Percentiles rank a stretch among this genome's conserved stretches.
phyloP scores from a whole-genome alignment of 768 basidiomycete species.

The Trametes villosa region DNA sequence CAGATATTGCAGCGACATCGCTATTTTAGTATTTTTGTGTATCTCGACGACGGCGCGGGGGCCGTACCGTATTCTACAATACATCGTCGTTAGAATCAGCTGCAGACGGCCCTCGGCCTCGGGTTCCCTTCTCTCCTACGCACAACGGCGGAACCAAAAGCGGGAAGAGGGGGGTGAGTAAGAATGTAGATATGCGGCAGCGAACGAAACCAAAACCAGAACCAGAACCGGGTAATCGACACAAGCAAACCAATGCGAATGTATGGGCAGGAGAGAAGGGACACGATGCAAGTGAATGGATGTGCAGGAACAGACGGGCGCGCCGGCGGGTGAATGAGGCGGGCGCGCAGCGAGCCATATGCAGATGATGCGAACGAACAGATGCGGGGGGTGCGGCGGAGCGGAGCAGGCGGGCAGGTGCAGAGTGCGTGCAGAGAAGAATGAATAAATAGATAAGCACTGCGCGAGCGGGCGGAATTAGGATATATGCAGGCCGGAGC shows the following conservation, averaged over 20 bases:
- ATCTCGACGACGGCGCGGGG: too few species aligned
- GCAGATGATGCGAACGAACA: slow-evolving; percentile 1
- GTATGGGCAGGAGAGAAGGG: neutral
- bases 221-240: neutral
- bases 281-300: neutral
- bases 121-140: neutral
- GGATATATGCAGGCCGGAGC: slow-evolving; percentile 25
- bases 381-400: neutral
- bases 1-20: too few species aligned
- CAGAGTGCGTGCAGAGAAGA: neutral
- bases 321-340: neutral
- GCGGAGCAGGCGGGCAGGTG: neutral
- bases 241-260: slow-evolving; percentile 17
- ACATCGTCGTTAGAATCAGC: too few species aligned
- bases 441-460: slow-evolving; percentile 17
- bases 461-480: slow-evolving; percentile 19
- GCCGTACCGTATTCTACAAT: too few species aligned
- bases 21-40: too few species aligned
- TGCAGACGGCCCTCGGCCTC: too few species aligned
- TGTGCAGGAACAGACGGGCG: neutral
- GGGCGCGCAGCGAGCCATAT: slow-evolving; percentile 4
- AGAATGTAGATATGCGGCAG: neutral
- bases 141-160: neutral
- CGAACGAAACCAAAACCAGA: neutral
- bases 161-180: neutral